Conservation (phyloP, 2,329 filamentous ascomycete species). For the Fusarium sp. region DNA sequence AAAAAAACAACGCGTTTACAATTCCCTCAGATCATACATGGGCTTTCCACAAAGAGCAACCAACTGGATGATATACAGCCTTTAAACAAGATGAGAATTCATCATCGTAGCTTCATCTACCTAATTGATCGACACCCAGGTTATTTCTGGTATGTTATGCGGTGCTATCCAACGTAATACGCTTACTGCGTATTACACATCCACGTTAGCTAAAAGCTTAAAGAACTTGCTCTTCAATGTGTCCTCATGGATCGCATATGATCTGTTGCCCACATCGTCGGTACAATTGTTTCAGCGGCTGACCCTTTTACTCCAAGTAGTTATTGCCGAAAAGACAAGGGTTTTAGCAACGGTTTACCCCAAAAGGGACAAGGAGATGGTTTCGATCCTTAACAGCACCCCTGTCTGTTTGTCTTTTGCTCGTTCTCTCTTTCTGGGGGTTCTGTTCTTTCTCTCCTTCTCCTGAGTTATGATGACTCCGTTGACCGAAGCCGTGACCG, state of each 20-base stretch:
- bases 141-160: not conserved
- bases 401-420: not conserved
- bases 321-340: constrained; percentile 2
- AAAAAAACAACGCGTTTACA: constrained; percentile 25
- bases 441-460: constrained; percentile 8
- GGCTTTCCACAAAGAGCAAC: not conserved
- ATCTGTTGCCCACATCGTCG: not conserved
- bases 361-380: constrained; percentile 3
- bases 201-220: constrained; percentile 1
- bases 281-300: not conserved
- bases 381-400: constrained; percentile 3
- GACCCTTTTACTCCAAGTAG: constrained; percentile 6
- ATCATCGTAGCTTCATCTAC: not conserved
- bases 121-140: constrained; percentile 16
- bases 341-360: not conserved
- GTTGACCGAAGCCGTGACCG: constrained; percentile 14
- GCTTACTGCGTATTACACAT: constrained; percentile 8
- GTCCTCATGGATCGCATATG: constrained; percentile 7
- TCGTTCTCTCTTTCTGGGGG: not conserved
- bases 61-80: too few relatives aligned
- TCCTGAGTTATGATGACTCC: constrained; percentile 6
- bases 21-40: not conserved
- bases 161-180: constrained; percentile 15
- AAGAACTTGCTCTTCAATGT: not conserved
- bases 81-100: not conserved